Base-by-base conservation (phyloP, 2,329 filamentous ascomycete genomes). In the Calonectria honghensis region DNA sequence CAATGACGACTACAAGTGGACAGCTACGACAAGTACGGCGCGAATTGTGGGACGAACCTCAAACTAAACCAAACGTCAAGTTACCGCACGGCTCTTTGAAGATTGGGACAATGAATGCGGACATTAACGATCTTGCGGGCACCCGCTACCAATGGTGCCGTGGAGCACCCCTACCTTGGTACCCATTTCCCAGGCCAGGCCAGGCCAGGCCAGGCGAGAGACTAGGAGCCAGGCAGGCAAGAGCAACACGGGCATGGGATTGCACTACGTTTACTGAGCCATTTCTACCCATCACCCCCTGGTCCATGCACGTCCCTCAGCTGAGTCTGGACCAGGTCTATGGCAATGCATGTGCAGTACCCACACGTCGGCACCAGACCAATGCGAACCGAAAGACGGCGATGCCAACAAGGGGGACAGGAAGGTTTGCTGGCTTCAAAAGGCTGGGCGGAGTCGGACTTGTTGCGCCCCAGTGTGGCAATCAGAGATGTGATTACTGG, bases 301-400 rank as follows among this genome's bases (percentile, higher is more conserved):
- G 77, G 76, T 61, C 74, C 74, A 76, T 78, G 75, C 74, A 73
- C 75, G 75, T 72, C 72, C 75, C 75, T 78, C 77, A 78, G 79
- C 81, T 81, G 80, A 81, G 76, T 80, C 79, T 81, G 72, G 77
- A 73, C 75, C 77, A 72, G 70, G 74, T 65, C 77, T 50, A 68
- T 61, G 65, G 41, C 70, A 41, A 74, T 76, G 73, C 76, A 59
- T 59, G 68, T 76, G 70, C 67, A 61, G 71, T 65, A 51, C 61
- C 64, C 52, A 72, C 72, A 72, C 61, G 72, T 74, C 71, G 61
- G 75, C 66, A 73, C 70, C 66, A 76, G 66, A 35, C 67, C 61
- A 70, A 76, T 63, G 73, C 70, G 66, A 74, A 75, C 72, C 68
- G 72, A 65, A 75, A 68, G 63, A 68, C 45, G 54, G 74, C 68